Evolutionary conservation across 768 basidiomycete genomes (phyloP), one percentile per base, ranked within the genome.

Genomic region (Lanmaoa pseudosensibilis): DNA sequence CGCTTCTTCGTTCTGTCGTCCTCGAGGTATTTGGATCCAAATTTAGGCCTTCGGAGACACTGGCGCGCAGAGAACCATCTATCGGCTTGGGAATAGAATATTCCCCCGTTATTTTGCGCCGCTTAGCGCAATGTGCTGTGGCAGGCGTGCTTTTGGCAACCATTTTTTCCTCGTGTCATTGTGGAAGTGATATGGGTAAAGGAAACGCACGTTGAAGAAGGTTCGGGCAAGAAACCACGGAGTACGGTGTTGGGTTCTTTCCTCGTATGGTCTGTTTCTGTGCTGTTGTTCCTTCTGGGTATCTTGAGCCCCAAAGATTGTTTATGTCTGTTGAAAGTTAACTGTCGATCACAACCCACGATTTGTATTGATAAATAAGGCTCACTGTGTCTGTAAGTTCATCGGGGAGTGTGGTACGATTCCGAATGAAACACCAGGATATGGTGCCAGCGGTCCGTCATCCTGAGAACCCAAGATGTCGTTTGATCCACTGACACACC

Each of bases 121-220:
- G 58, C 43, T 68, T 58, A 13, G 38, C 21, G 8, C 27, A 12
- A 45, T 37, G 43, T 47, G 36, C 19, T 18, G 45, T 37, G 8
- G 34, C 2, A 38, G 23, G 4, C 5, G 23, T 47, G 13, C 61
- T 60, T n/a, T 50, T 23, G 16, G 13, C 9, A n/a, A 21, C 10
- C 19, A 9, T 37, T 33, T 37, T 33, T 37, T 33, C 10, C 40
- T 40, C 39, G 4, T 49, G 45, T 55, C 18, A 65, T 40, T 34
- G 46, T 7, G 15, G 19, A 41, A 33, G 16, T 13, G 9, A 40
- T 30, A 25, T 21, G 37, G 12, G 21, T 15, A 18, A 55, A 51
- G 18, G 36, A 38, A 46, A 69, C 69, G 49, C 55, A 65, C 69
- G 32, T 34, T 44, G 44, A 44, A 32, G 40, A 39, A 13, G 33